Conservation (phyloP, 192 early-diverging fungal species). For the Coemansia umbellata region DNA sequence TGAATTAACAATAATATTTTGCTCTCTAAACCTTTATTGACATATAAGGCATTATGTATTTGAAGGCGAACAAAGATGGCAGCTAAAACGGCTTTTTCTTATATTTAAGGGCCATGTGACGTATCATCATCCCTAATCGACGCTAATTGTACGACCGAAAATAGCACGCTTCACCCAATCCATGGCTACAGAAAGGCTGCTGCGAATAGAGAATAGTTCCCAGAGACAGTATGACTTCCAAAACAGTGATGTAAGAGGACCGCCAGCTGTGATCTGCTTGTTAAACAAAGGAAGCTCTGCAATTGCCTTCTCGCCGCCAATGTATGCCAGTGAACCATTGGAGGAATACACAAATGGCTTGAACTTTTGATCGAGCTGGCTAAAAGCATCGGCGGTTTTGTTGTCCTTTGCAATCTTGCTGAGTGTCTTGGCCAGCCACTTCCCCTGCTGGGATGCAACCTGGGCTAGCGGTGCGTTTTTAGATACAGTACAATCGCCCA, state of each 20-base stretch:
- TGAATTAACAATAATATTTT: too few relatives aligned
- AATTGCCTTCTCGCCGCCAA: constrained; percentile 56
- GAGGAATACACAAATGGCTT: constrained; percentile 64
- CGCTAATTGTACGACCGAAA: constrained; percentile 86
- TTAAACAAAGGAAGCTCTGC: constrained; percentile 60
- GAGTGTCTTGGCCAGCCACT: constrained; percentile 76
- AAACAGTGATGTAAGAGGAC: constrained; percentile 66
- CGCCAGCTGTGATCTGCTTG: constrained; percentile 56
- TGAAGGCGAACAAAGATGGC: too few relatives aligned
- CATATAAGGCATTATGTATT: too few relatives aligned
- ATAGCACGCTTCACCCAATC: constrained; percentile 88
- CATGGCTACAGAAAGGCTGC: constrained; percentile 75
- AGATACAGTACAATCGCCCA: constrained; percentile 89
- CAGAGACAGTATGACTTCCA: constrained; percentile 73
- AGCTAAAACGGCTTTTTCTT: too few relatives aligned
- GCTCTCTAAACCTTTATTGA: too few relatives aligned
- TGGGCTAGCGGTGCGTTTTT: constrained; percentile 77
- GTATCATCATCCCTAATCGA: constrained; percentile 71
- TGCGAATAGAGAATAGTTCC: constrained; percentile 81
- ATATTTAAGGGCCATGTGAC: too few relatives aligned
- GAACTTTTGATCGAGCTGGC: constrained; percentile 17
- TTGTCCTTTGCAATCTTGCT: constrained; percentile 54
- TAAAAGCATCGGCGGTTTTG: constrained; percentile 8
- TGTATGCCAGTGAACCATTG: constrained; percentile 65
- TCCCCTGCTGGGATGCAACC: constrained; percentile 84